phyloP scores from a whole-genome alignment of 345 rosid species.

The Eucalyptus tenuipes region DNA sequence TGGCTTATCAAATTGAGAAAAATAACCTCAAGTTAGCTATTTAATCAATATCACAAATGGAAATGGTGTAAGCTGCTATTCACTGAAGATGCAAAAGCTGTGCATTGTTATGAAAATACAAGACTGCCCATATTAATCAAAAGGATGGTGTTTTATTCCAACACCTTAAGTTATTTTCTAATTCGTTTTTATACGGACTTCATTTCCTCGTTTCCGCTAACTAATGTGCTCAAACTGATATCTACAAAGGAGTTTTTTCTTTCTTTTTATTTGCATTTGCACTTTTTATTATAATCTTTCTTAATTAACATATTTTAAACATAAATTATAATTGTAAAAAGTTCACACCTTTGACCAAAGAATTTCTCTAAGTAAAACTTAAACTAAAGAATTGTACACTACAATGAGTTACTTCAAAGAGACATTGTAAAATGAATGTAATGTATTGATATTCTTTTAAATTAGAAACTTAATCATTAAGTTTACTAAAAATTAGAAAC shows the following conservation, averaged over 20 bases:
- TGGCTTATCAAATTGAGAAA: not conserved
- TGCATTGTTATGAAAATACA: not conserved
- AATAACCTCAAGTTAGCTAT: not conserved
- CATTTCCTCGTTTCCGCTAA: not conserved
- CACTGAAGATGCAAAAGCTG: not conserved
- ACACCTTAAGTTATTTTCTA: not conserved
- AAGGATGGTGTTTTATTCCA: not conserved
- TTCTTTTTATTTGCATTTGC: no score
- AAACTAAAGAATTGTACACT: not conserved
- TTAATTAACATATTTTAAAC: not conserved
- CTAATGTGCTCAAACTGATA: not conserved
- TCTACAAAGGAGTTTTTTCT: not conserved
- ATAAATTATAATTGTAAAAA: not conserved
- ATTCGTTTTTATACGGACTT: not conserved
- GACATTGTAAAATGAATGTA: not conserved
- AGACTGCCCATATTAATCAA: not conserved
- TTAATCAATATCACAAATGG: not conserved
- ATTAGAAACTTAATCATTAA: not conserved
- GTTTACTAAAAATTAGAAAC: not conserved
- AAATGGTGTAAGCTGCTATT: not conserved
- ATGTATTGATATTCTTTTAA: not conserved
- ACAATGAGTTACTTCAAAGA: not conserved
- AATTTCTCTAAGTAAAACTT: not conserved
- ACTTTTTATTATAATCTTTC: not conserved
- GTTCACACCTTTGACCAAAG: not conserved